Percentiles rank a stretch among this genome's conserved stretches.
These are phyloP conservation scores for Asterophora lycoperdoides DNA, from an alignment of 768 basidiomycete species.

Conservation along the genomic window DNA sequence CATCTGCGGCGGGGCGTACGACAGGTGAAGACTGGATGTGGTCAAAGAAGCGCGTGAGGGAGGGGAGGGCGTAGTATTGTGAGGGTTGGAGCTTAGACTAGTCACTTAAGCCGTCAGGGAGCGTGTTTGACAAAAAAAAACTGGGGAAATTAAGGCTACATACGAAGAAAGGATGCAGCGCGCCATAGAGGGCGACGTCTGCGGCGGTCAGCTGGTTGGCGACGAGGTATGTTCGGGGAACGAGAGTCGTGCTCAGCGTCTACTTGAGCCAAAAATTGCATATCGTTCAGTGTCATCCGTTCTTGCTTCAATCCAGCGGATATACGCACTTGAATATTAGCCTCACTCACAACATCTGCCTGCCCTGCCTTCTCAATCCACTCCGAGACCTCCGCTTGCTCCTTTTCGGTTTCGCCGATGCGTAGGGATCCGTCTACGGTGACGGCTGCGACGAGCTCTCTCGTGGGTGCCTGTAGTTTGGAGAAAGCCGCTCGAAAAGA, in stretches of 20 bases:
- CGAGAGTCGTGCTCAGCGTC: conserved; percentile 69
- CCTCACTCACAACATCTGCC: conserved; percentile 42
- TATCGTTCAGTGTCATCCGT: not conserved
- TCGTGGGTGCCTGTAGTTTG: conserved; percentile 44
- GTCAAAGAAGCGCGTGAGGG: conserved; percentile 91
- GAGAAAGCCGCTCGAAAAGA: conserved; percentile 47
- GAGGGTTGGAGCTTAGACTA: conserved; percentile 67
- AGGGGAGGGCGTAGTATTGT: conserved; percentile 77
- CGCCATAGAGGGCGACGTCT: conserved; percentile 86
- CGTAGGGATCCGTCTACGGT: conserved; percentile 40
- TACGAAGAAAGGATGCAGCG: conserved; percentile 81
- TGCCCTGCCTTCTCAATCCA: conserved; percentile 68
- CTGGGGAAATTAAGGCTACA: conserved; percentile 28
- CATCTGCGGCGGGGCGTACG: conserved; percentile 54
- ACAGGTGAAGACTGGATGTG: conserved; percentile 76
- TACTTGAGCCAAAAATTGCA: conserved; percentile 24
- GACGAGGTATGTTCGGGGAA: conserved; percentile 81
- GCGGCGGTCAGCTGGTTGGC: conserved; percentile 83
- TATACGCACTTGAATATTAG: conserved; percentile 45
- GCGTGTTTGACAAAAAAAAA: not conserved
- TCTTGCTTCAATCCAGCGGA: not conserved
- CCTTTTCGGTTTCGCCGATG: conserved; percentile 54
- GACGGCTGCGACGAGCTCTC: conserved; percentile 51
- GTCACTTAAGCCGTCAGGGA: conserved; percentile 8
- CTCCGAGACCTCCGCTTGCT: conserved; percentile 55